Evolutionary conservation across 2,329 filamentous ascomycete species (phyloP), one percentile per base, ranked within the genome.

Genomic region (Talaromyces albobiverticillius): DNA sequence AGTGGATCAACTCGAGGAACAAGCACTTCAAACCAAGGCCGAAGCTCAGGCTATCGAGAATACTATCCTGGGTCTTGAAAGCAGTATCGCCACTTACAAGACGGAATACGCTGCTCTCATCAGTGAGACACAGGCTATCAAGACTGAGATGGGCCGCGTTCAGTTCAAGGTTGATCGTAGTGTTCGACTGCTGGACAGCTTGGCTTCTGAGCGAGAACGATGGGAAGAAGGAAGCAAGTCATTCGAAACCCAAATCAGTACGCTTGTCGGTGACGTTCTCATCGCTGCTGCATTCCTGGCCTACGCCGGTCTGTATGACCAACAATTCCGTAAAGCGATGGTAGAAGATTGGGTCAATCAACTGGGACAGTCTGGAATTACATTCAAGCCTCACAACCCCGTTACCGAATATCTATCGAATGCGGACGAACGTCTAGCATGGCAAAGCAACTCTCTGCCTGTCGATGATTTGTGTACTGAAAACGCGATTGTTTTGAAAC

Each of bases 171-270:
- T 99, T 53, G 90, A 97, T 70, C 87, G 94, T 68, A 97, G 93
- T 76, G 90, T 96, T 59, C 87, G 91, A 66, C 81, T 99, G 46
- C 85, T 99, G 18, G 93, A 96, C 73, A 96, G 92, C 73, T 79
- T 99, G 61, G 95, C 94, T 8, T 96, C 93, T 4, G 94, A 99
- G 76, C 84, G 93, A 71, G 84, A 82, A 36, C 87, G 94, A 67
- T 99, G 94, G 94, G 94, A 99, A 67, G 90, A 93, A 66, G 92
- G 92, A 62, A 99, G 94, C 82, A 95, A 88, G 75, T 96, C 93
- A 0, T 99, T 99, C 70, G 93, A 97, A 72, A 95, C 92, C 2
- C 94, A 99, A 70, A 97, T 99, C 69, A 89, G 89, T 71, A 99
- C 94, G 2, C 84, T 99, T 50, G 90, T 99, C 34, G 94, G 94